Evolutionary conservation across 495 filamentous ascomycete genomes (phyloP), one percentile per base, ranked within the genome.

Genomic region (Xylaria castorea): DNA sequence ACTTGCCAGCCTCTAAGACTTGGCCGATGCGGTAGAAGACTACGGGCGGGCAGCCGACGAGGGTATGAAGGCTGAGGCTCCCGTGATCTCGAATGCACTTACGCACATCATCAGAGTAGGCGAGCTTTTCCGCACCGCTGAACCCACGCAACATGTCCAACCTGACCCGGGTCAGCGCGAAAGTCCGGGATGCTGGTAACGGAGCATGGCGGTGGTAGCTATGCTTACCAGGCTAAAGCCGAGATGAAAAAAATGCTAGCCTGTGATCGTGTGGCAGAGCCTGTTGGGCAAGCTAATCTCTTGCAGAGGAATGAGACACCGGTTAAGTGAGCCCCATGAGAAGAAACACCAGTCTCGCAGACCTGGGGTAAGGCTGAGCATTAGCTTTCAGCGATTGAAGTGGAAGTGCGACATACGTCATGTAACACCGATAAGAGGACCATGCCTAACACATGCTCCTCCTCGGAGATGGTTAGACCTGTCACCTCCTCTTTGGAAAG

Each of bases 1-100:
- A 58, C 53, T 58, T 58, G 6, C 53, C 53, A 58, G 53, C 53
- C 25, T 58, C 53, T n/a, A 58, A 58, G 53, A 58, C 53, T 34
- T 58, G 53, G 9, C 53, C 53, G 30, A 58, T 58, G 25, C 53
- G 53, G 25, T 58, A 18, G 53, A 58, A 58, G 30, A 58, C 14
- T 6, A 58, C 12, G 53, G 53, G 53, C 53, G 53, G 53, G 12
- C 53, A 58, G 25, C 53, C 53, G 53, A 58, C 53, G 14, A 58
- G 53, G 27, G 53, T 58, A 22, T 58, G 53, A 18, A 58, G 27
- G 27, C 27, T 58, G 11, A 58, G 53, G 14, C 53, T 58, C 11
- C 53, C 53, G 53, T 58, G 53, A 9, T 58, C 53, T 30, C 53
- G 53, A 58, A 58, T 25, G 27, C 53, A 58, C 53, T 58, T 58